Evolutionary conservation across 108 stramenopile species (phyloP).

Genomic region (Chaetoceros tenuissimus): DNA sequence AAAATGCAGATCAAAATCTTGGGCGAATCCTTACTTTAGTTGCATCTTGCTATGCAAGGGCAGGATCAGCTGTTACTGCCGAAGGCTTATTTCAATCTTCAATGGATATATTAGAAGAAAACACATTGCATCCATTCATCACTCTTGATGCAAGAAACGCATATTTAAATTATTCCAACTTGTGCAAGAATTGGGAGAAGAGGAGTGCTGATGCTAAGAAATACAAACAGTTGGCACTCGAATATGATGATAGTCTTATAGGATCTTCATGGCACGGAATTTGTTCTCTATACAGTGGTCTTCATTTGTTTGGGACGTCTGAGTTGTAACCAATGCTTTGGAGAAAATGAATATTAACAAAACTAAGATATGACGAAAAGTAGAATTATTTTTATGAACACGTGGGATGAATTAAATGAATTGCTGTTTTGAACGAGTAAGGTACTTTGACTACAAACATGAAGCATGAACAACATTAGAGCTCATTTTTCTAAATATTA

Average conservation of each 20-base stretch:
- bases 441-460: too few relatives aligned
- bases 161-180: conserved; percentile 31
- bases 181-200: conserved; percentile 73
- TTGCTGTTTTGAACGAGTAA: too few relatives aligned
- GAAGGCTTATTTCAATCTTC: conserved; percentile 81
- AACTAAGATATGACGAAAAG: too few relatives aligned
- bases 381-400: too few relatives aligned
- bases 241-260: conserved; percentile 36
- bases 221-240: conserved; percentile 25
- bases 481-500: too few relatives aligned
- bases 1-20: conserved; percentile 12
- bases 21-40: conserved; percentile 46
- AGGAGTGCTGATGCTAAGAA: conserved; percentile 56
- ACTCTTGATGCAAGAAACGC: conserved; percentile 56
- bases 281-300: too few relatives aligned
- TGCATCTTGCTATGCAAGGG: conserved; percentile 58
- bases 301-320: too few relatives aligned
- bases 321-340: too few relatives aligned
- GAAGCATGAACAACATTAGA: too few relatives aligned
- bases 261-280: too few relatives aligned
- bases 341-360: too few relatives aligned
- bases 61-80: conserved; percentile 69
- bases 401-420: too few relatives aligned
- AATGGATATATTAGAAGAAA: conserved; percentile 22
- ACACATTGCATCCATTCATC: conserved; percentile 25